Base-by-base conservation (phyloP, 2,329 filamentous ascomycete species). In the Rhinocladiella mackenziei region DNA sequence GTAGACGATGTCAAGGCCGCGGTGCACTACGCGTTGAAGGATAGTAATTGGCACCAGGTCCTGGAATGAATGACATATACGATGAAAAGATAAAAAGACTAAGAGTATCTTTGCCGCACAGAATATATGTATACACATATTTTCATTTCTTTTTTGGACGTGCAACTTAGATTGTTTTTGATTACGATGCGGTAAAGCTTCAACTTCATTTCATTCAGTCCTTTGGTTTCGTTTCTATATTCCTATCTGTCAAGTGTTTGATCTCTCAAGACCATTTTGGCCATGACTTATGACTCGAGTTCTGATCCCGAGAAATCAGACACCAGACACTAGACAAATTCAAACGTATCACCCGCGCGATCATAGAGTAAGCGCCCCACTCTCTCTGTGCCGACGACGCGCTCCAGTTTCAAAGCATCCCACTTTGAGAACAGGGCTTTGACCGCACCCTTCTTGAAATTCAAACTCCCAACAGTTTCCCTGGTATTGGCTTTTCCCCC, bases 271-370 rank as follows among this genome's bases (percentile, higher is more conserved):
- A n/a, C n/a, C n/a, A n/a, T n/a, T n/a, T n/a, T n/a, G n/a, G n/a
- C n/a, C n/a, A n/a, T n/a, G n/a, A n/a, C n/a, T n/a, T n/a, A n/a
- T n/a, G n/a, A n/a, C n/a, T n/a, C n/a, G n/a, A n/a, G n/a, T n/a
- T n/a, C n/a, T n/a, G n/a, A n/a, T n/a, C n/a, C n/a, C n/a, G n/a
- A n/a, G n/a, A n/a, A n/a, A n/a, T n/a, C n/a, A n/a, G n/a, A n/a
- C n/a, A n/a, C n/a, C n/a, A n/a, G n/a, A n/a, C n/a, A n/a, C n/a
- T 44, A 95, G 50, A 94, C 74, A 74, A 97, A 97, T 62, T 95
- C 89, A 77, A 97, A 98, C 1, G 86, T 92, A 76, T 97, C 91
- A 3, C 78, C 78, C 3, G 82, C 83, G 60, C 79, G 81, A 57
- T 94, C 88, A 50, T 75, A 77, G 44, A 96, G 71, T 88, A 98